These are phyloP conservation scores for Exophiala mesophila DNA, from an alignment of 2,329 filamentous ascomycete genomes.

Conservation along the genomic window DNA sequence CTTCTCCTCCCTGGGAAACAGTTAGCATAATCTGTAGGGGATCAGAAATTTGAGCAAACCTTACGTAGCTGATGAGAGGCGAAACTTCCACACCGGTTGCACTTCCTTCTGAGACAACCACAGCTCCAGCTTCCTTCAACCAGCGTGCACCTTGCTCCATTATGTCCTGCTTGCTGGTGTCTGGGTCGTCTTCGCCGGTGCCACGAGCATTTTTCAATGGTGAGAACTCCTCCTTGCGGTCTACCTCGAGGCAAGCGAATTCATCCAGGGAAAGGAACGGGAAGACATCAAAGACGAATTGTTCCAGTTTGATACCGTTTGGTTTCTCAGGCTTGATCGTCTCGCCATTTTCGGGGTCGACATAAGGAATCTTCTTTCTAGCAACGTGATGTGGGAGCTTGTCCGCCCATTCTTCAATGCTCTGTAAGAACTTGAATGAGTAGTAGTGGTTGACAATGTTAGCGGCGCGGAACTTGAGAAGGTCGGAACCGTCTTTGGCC, in stretches of 20 bases:
- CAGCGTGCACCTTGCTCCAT: slow-evolving; percentile 85
- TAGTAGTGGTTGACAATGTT: slow-evolving; percentile 99
- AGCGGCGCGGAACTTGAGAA: slow-evolving; percentile 93
- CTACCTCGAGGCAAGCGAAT: slow-evolving; percentile 94
- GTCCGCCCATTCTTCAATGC: slow-evolving; percentile 79
- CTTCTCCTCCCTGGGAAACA: slow-evolving; percentile 52
- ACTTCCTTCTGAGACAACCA: slow-evolving; percentile 60
- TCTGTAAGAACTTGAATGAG: slow-evolving; percentile 86
- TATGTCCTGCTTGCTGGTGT: slow-evolving; percentile 87
- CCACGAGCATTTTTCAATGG: slow-evolving; percentile 88
- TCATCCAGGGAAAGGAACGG: slow-evolving; percentile 77
- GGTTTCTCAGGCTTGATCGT: slow-evolving; percentile 86
- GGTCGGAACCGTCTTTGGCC: slow-evolving; percentile 73
- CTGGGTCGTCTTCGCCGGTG: slow-evolving; percentile 85
- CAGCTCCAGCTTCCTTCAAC: slow-evolving; percentile 72
- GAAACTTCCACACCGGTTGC: slow-evolving; percentile 79
- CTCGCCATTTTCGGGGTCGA: slow-evolving; percentile 71
- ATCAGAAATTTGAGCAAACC: slow-evolving; percentile 37
- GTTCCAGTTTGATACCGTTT: slow-evolving; percentile 98
- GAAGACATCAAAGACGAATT: slow-evolving; percentile 99
- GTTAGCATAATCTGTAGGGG: slow-evolving; percentile 11
- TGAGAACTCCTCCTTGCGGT: slow-evolving; percentile 95
- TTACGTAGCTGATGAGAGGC: slow-evolving; percentile 90
- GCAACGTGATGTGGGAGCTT: slow-evolving; percentile 92
- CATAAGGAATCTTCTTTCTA: slow-evolving; percentile 93